Conservation (phyloP, 495 filamentous ascomycete species). For the Jackrogersella multiformis region DNA sequence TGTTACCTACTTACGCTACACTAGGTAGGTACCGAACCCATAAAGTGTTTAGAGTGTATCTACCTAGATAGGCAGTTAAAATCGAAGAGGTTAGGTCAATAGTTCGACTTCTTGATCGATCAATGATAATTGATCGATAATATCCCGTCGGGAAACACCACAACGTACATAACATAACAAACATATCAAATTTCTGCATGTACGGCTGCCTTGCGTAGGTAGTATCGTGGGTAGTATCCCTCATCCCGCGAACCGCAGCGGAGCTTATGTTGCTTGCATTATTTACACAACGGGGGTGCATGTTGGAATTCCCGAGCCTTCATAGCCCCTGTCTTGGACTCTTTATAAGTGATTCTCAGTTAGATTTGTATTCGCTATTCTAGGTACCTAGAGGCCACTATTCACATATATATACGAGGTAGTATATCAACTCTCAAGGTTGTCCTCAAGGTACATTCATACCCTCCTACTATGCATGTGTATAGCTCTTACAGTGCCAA, state of each 20-base stretch:
- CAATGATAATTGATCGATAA: slow-evolving; percentile 8
- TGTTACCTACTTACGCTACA: slow-evolving; percentile 1
- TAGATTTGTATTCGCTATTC: slow-evolving; percentile 12
- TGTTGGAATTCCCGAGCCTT: slow-evolving; percentile 37
- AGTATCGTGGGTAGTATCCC: slow-evolving; percentile 33
- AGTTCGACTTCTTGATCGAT: no score
- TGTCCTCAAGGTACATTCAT: slow-evolving; percentile 27
- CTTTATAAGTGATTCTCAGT: slow-evolving; percentile 29
- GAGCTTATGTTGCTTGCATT: slow-evolving; percentile 43
- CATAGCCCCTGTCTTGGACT: slow-evolving; percentile 34
- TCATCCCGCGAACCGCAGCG: slow-evolving; percentile 40
- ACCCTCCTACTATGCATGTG: slow-evolving; percentile 6
- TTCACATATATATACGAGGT: background rate
- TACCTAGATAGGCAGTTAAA: background rate
- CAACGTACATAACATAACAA: background rate
- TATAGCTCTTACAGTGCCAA: slow-evolving; percentile 33
- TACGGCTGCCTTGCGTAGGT: slow-evolving; percentile 35
- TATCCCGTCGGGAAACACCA: slow-evolving; percentile 20
- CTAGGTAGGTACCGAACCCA: background rate
- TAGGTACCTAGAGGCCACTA: background rate
- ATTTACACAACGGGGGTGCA: slow-evolving; percentile 37
- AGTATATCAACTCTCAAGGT: slow-evolving; percentile 17
- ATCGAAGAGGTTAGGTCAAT: slow-evolving; percentile 8
- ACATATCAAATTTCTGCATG: slow-evolving; percentile 4
- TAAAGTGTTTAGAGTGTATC: background rate